phyloP scores from a whole-genome alignment of 108 stramenopile genomes.

The Aureococcus anophagefferens region DNA sequence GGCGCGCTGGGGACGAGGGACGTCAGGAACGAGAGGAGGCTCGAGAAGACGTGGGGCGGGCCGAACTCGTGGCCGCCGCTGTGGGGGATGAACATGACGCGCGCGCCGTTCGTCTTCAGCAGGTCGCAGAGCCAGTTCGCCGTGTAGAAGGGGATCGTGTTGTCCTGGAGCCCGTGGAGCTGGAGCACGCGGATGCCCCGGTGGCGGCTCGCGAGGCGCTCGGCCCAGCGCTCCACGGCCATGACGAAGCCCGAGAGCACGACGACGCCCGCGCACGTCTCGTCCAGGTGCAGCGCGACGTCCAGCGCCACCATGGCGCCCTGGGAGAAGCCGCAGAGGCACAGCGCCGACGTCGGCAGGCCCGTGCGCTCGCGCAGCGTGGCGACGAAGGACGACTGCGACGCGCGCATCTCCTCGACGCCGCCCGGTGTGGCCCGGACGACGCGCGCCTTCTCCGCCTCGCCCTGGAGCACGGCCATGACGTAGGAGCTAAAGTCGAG shows the following conservation, averaged over 20 bases:
- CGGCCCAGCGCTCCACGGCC: background rate
- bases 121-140: background rate
- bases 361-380: background rate
- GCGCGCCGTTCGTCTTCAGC: background rate
- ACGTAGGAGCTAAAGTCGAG: background rate
- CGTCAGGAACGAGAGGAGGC: too few species aligned
- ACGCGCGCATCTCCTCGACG: background rate
- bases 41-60: background rate
- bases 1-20: too few species aligned
- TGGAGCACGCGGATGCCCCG: background rate
- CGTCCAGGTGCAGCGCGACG: background rate
- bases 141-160: background rate
- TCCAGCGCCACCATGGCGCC: background rate
- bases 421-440: background rate
- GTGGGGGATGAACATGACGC: background rate
- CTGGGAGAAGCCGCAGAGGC: background rate
- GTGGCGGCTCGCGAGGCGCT: background rate
- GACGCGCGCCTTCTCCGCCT: conserved; percentile 1
- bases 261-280: background rate
- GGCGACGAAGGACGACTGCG: background rate
- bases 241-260: background rate
- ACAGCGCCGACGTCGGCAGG: background rate
- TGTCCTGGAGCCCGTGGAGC: background rate
- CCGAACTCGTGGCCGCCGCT: background rate
- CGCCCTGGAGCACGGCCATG: background rate